A percentile compares a stretch with the other conserved stretches of the same genome.
Evolutionary conservation across 257 asterid species (phyloP).

Genomic region (Primulina eburnea): DNA sequence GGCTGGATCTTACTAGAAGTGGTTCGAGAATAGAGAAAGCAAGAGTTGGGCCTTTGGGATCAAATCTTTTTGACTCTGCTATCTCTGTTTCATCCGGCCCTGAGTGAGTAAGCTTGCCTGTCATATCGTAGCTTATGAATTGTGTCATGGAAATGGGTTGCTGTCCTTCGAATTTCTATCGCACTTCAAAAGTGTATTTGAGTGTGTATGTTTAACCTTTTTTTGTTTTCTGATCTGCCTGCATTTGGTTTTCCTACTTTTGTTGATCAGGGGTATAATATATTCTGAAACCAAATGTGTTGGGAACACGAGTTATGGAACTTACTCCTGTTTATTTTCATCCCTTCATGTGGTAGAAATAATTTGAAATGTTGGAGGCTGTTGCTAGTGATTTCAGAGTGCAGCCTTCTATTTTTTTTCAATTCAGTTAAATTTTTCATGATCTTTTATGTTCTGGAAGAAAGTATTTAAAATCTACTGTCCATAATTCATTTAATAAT

Average conservation of each 20-base stretch:
- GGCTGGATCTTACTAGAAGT: constrained; percentile 73
- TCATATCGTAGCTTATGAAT: constrained; percentile 29
- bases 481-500: constrained; percentile 6
- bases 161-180: constrained; percentile 3
- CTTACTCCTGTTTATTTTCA: not conserved
- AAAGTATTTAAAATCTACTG: no score
- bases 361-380: not conserved
- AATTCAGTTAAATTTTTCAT: not conserved
- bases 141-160: not conserved
- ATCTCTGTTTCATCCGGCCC: constrained; percentile 67
- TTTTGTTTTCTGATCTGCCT: not conserved
- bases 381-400: not conserved
- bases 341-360: not conserved
- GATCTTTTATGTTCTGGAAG: not conserved
- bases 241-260: not conserved
- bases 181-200: constrained; percentile 3
- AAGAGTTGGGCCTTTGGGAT: constrained; percentile 89
- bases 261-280: not conserved
- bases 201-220: not conserved
- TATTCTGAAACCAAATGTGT: not conserved
- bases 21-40: constrained; percentile 61
- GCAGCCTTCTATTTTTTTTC: not conserved
- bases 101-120: constrained; percentile 96
- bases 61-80: constrained; percentile 91
- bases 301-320: not conserved